Percentiles rank a stretch among this genome's conserved stretches.
Conservation (phyloP, 192 early-diverging fungal species). For the Borealophlyctis nickersoniae region DNA sequence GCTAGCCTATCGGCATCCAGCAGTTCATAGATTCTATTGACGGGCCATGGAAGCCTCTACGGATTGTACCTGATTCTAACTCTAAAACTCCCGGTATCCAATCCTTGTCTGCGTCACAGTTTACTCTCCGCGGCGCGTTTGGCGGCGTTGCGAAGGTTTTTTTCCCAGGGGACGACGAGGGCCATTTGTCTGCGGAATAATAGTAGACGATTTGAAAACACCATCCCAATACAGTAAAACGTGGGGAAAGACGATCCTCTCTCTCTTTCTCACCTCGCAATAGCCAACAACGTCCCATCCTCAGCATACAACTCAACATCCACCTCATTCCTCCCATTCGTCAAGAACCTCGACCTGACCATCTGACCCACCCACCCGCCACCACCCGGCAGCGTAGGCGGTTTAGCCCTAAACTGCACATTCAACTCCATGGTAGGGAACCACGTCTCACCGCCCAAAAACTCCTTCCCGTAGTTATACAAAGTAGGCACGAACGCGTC, state of each 20-base stretch:
- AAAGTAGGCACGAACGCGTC: conserved; percentile 1
- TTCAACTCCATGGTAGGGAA: conserved; percentile 11
- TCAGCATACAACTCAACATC: conserved; percentile 4
- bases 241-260: not conserved
- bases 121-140: too few relatives aligned
- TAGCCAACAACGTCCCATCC: not conserved
- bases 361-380: conserved; percentile 3
- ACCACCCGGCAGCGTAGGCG: not conserved
- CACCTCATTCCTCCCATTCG: conserved; percentile 3
- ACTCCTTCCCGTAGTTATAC: conserved; percentile 2
- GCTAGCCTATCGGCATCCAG: too few relatives aligned
- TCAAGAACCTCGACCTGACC: not conserved
- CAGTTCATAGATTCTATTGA: too few relatives aligned
- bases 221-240: not conserved
- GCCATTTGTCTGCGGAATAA: conserved; percentile 15
- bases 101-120: too few relatives aligned
- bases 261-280: conserved; percentile 1
- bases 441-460: conserved; percentile 1
- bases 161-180: conserved; percentile 9
- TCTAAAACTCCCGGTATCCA: too few relatives aligned
- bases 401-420: conserved; percentile 4
- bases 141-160: conserved; percentile 1
- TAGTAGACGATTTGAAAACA: too few relatives aligned
- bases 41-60: too few relatives aligned
- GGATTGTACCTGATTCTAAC: too few relatives aligned